These are phyloP conservation scores for Malus hybrid DNA, from an alignment of 331 rosid genomes.

Conservation along the genomic window DNA sequence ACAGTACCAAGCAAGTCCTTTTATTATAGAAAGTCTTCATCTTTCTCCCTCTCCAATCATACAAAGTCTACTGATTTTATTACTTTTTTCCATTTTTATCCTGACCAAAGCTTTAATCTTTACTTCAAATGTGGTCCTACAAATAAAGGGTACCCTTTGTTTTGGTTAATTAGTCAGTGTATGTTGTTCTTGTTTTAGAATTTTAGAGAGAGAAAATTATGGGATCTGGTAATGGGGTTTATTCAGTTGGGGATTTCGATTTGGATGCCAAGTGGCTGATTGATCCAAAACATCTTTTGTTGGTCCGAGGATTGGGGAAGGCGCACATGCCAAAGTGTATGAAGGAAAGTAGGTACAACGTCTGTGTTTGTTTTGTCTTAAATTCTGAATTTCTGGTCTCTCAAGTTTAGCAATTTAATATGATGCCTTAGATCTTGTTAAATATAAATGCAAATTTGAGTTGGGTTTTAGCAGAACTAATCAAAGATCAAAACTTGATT, in stretches of 20 bases:
- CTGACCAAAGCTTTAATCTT: neutral
- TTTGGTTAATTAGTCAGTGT: too few relatives aligned
- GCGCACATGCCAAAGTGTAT: too few relatives aligned
- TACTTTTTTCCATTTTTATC: neutral
- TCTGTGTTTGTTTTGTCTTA: neutral
- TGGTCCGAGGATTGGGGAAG: too few relatives aligned
- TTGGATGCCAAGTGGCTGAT: too few relatives aligned
- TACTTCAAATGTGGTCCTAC: too few relatives aligned
- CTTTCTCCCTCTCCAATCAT: neutral
- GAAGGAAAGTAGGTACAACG: neutral
- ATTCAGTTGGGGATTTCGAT: too few relatives aligned
- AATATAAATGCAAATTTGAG: neutral
- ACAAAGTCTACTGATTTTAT: neutral
- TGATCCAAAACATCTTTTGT: too few relatives aligned
- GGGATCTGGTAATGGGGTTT: too few relatives aligned
- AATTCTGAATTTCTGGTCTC: neutral
- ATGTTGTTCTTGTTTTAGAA: too few relatives aligned
- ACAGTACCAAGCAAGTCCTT: slow-evolving; percentile 15
- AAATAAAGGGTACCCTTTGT: too few relatives aligned
- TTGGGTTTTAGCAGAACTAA: neutral
- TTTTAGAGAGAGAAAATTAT: too few relatives aligned
- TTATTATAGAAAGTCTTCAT: slow-evolving; percentile 2
- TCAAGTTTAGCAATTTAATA: slow-evolving; percentile 8
- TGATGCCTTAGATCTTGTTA: neutral
- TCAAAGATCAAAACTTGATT: neutral